Percentiles rank a stretch among this genome's conserved stretches.
Evolutionary conservation across 2,329 filamentous ascomycete genomes (phyloP).

Genomic region (Paraphaeosphaeria sporulosa): DNA sequence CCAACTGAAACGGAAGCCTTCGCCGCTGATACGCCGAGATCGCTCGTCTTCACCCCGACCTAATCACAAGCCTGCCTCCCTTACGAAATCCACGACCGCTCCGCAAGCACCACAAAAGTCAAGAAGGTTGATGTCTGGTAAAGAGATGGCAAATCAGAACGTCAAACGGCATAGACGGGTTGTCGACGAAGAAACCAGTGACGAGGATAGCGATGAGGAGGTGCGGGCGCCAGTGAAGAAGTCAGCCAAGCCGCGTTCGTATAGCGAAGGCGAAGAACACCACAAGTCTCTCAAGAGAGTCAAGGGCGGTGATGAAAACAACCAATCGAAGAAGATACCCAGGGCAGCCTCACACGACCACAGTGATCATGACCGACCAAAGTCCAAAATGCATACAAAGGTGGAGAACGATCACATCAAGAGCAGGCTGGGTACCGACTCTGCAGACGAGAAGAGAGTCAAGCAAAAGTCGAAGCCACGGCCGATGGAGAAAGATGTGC

Average conservation of each 20-base stretch:
- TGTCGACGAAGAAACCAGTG: slow-evolving; percentile 44
- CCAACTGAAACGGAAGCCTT: slow-evolving; percentile 42
- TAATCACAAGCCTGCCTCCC: slow-evolving; percentile 35
- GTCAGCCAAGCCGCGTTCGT: slow-evolving; percentile 38
- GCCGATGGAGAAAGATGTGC: slow-evolving; percentile 34
- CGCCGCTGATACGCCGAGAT: slow-evolving; percentile 35
- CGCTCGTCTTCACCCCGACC: slow-evolving; percentile 44
- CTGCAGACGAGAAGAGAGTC: slow-evolving; percentile 44
- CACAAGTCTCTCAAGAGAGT: slow-evolving; percentile 43
- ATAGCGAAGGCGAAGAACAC: slow-evolving; percentile 44
- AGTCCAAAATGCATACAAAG: slow-evolving; percentile 39
- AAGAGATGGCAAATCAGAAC: slow-evolving; percentile 46
- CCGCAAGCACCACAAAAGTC: slow-evolving; percentile 41
- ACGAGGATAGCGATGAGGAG: slow-evolving; percentile 48
- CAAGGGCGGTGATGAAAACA: slow-evolving; percentile 43
- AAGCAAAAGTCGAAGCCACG: slow-evolving; percentile 45
- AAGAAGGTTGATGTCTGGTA: slow-evolving; percentile 45
- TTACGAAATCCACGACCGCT: slow-evolving; percentile 29
- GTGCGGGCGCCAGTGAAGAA: slow-evolving; percentile 46
- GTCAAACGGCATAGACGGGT: slow-evolving; percentile 43
- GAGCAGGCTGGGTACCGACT: slow-evolving; percentile 44
- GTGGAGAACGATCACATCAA: slow-evolving; percentile 35
- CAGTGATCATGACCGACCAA: slow-evolving; percentile 40
- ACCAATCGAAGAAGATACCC: slow-evolving; percentile 31
- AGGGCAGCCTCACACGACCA: slow-evolving; percentile 36